phyloP scores from a whole-genome alignment of 2,329 filamentous ascomycete species.

The Fusarium algeriense region DNA sequence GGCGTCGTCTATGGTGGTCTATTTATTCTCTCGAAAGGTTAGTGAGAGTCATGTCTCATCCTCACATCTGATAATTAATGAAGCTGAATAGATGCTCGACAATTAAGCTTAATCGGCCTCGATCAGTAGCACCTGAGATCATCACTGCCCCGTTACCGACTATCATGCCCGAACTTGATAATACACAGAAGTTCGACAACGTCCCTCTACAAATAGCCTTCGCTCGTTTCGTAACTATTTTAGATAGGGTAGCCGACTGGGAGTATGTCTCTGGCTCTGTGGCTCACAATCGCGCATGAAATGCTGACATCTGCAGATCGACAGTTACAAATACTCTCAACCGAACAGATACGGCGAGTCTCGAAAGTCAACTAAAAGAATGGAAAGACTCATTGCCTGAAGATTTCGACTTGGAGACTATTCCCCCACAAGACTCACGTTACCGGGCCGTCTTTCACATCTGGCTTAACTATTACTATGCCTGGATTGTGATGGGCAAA shows the following conservation, averaged over 20 bases:
- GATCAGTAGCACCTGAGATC: neutral
- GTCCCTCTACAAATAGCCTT: neutral
- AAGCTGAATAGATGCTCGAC: neutral
- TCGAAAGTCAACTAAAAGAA: neutral
- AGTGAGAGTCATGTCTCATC: rapidly evolving
- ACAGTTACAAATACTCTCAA: neutral
- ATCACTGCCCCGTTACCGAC: neutral
- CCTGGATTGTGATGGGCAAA: neutral
- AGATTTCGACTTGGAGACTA: neutral
- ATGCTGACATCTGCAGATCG: neutral
- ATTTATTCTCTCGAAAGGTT: slow-evolving; percentile 2
- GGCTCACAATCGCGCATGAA: rapidly evolving
- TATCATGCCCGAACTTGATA: neutral
- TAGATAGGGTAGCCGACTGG: neutral
- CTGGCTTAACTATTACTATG: slow-evolving; percentile 1
- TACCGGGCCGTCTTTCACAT: slow-evolving; percentile 4
- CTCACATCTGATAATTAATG: no score
- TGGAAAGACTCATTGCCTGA: neutral
- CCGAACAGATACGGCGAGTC: neutral
- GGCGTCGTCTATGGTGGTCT: neutral
- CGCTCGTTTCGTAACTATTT: neutral
- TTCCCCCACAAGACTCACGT: neutral
- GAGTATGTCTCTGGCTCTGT: neutral
- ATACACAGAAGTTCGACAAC: neutral
- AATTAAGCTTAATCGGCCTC: neutral